Percentiles rank a stretch among this genome's conserved stretches.
Conservation (phyloP, 2,329 filamentous ascomycete species). For the Aureobasidium subglaciale region DNA sequence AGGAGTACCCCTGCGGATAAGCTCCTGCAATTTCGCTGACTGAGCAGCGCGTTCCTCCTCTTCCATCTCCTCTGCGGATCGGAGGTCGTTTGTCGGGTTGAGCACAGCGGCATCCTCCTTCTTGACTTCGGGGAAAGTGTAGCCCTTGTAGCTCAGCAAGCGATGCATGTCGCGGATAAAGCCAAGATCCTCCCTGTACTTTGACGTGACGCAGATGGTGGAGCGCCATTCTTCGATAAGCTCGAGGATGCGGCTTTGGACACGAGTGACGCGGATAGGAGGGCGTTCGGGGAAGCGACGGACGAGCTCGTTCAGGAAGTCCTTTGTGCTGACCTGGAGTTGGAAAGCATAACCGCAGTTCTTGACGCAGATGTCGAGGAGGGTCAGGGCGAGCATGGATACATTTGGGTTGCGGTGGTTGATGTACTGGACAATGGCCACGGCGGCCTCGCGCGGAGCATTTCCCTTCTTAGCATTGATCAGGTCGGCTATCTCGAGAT, state of each 20-base stretch:
- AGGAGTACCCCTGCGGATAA: conserved; percentile 85
- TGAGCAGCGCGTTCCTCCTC: conserved; percentile 92
- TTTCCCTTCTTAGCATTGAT: conserved; percentile 97
- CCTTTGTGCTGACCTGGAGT: conserved; percentile 95
- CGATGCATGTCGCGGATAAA: conserved; percentile 98
- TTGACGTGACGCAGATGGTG: conserved; percentile 95
- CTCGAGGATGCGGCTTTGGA: conserved; percentile 89
- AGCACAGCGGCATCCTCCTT: conserved; percentile 92
- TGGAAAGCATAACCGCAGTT: conserved; percentile 99
- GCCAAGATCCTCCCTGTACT: conserved; percentile 94
- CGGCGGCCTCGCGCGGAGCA: conserved; percentile 87
- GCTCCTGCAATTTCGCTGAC: conserved; percentile 94
- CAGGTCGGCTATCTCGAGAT: conserved; percentile 91
- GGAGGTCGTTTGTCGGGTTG: conserved; percentile 93
- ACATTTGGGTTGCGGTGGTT: conserved; percentile 98
- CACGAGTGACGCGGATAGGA: conserved; percentile 74
- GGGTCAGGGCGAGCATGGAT: conserved; percentile 74
- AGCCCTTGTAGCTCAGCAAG: conserved; percentile 91
- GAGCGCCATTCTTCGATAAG: conserved; percentile 97
- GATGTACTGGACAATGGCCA: conserved; percentile 86
- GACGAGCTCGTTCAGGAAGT: conserved; percentile 97
- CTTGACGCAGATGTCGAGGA: conserved; percentile 98
- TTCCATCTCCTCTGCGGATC: conserved; percentile 97
- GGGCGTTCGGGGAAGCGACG: conserved; percentile 91
- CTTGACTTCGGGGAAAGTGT: conserved; percentile 86